These are phyloP conservation scores for Martiniozyma asiatica DNA, from an alignment of 1,139 yeast genomes.

Conservation along the genomic window DNA sequence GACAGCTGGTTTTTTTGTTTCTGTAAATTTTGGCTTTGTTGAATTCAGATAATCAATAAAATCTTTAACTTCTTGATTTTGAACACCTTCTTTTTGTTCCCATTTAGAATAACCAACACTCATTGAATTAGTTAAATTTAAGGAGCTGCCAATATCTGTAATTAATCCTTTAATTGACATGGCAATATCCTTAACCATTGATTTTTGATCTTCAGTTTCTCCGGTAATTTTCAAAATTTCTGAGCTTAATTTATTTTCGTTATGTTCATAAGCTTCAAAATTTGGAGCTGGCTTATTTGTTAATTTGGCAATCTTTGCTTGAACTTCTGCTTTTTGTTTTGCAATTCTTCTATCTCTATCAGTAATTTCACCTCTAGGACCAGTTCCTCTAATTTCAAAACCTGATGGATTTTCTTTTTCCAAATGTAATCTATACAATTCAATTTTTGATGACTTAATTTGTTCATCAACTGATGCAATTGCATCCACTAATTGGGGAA, in stretches of 20 bases:
- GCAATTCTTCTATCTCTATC: conserved; percentile 73
- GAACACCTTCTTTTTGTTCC: conserved; percentile 79
- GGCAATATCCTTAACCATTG: conserved; percentile 61
- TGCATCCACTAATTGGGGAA: conserved; percentile 55
- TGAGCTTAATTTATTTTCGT: conserved; percentile 45
- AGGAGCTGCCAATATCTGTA: conserved; percentile 39
- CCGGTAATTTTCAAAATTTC: conserved; percentile 42
- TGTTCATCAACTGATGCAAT: conserved; percentile 55
- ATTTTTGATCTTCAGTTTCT: conserved; percentile 44
- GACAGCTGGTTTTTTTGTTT: conserved; percentile 3
- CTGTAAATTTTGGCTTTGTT: conserved; percentile 19
- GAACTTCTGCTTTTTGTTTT: conserved; percentile 61
- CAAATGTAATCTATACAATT: conserved; percentile 42
- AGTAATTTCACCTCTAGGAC: conserved; percentile 74
- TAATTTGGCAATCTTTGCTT: conserved; percentile 80
- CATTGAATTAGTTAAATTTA: conserved; percentile 32
- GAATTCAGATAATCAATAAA: conserved; percentile 48
- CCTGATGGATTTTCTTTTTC: conserved; percentile 57
- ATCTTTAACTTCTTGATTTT: conserved; percentile 45
- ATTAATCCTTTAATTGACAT: conserved; percentile 62
- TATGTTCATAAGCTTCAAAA: conserved; percentile 36
- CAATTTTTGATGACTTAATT: conserved; percentile 57
- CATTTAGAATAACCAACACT: conserved; percentile 59
- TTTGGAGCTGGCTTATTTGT: conserved; percentile 59
- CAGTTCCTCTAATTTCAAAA: conserved; percentile 62